Percentiles rank a stretch among this genome's conserved stretches.
These are phyloP conservation scores for Ceratocystis destructans DNA, from an alignment of 2,329 filamentous ascomycete species.

Conservation along the genomic window DNA sequence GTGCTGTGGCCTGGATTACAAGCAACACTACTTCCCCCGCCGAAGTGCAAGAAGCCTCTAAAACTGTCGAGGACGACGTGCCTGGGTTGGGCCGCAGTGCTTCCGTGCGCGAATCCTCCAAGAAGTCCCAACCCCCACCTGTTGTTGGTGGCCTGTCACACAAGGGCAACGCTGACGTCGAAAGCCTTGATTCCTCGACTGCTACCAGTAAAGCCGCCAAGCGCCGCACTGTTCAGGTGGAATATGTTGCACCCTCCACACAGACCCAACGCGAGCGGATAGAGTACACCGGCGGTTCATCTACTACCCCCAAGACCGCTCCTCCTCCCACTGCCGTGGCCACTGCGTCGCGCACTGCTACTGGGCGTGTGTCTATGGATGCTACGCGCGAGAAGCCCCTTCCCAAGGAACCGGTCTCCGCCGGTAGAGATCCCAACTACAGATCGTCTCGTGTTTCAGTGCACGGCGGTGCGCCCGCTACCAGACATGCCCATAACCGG, in stretches of 20 bases:
- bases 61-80: slow-evolving; percentile 41
- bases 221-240: slow-evolving; percentile 86
- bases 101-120: slow-evolving; percentile 78
- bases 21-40: slow-evolving; percentile 79
- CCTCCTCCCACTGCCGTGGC: slow-evolving; percentile 40
- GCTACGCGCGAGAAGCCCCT: slow-evolving; percentile 41
- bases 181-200: slow-evolving; percentile 37
- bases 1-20: slow-evolving; percentile 91
- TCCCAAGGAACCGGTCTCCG: slow-evolving; percentile 37
- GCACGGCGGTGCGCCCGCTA: not conserved
- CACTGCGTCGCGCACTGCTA: slow-evolving; percentile 28
- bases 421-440: slow-evolving; percentile 23
- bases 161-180: slow-evolving; percentile 58
- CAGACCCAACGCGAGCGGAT: slow-evolving; percentile 60
- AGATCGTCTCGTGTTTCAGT: slow-evolving; percentile 19
- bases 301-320: slow-evolving; percentile 28
- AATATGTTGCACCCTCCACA: slow-evolving; percentile 86
- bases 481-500: slow-evolving; percentile 29
- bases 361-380: slow-evolving; percentile 40
- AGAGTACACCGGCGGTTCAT: slow-evolving; percentile 22
- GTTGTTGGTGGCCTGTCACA: slow-evolving; percentile 51
- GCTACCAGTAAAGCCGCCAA: slow-evolving; percentile 67
- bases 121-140: slow-evolving; percentile 35
- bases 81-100: slow-evolving; percentile 66
- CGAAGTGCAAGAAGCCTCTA: slow-evolving; percentile 71